Percentiles rank a stretch among this genome's conserved stretches.
Conservation (phyloP, 148 eudicot genomes). For the Rhododendron williamsianum region DNA sequence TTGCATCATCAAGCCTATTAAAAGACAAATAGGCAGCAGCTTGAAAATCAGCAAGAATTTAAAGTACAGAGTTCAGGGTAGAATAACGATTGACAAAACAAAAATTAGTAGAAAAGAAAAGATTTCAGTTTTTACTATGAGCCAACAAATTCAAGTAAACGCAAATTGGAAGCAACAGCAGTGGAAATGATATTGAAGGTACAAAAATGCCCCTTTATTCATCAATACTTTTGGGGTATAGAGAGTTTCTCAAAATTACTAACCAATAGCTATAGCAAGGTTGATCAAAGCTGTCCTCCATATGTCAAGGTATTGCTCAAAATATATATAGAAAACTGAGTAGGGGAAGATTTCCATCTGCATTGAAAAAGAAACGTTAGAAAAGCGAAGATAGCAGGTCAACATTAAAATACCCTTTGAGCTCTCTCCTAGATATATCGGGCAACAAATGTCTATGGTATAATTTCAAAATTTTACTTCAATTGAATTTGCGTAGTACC, state of each 20-base stretch:
- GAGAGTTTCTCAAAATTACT: conserved; percentile 26
- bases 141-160: background rate
- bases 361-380: conserved; percentile 20
- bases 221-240: background rate
- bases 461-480: background rate
- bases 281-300: conserved; percentile 92
- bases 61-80: background rate
- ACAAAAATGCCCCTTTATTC: background rate
- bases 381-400: background rate
- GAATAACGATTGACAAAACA: background rate
- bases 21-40: background rate
- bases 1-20: background rate
- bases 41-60: background rate
- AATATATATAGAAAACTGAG: conserved; percentile 90
- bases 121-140: background rate
- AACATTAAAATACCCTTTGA: background rate
- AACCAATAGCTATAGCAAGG: conserved; percentile 94
- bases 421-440: background rate
- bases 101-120: background rate
- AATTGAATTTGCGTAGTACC: conserved; percentile 33
- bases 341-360: conserved; percentile 97
- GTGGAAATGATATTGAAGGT: background rate
- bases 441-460: background rate
- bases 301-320: conserved; percentile 97
- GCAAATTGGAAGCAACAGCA: background rate